Base-by-base conservation (phyloP, 345 rosid species). In the Moricandia arvensis region DNA sequence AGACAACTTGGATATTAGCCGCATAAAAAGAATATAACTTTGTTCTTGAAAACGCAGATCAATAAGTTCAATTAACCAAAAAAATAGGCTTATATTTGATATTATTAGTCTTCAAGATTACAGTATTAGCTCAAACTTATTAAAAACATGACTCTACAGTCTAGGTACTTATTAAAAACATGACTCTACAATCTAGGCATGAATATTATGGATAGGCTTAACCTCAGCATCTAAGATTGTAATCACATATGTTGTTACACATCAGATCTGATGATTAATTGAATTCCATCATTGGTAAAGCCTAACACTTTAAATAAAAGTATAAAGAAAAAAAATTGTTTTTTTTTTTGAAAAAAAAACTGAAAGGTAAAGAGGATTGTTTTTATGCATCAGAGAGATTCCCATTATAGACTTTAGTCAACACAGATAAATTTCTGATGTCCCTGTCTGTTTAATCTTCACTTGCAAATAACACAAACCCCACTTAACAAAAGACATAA, bases 361-460 rank as follows among this genome's bases (percentile, higher is more conserved):
- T n/a, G n/a, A 26, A 66, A 30, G 4, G 6, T 59, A n/a, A 43
- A 5, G 26, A 73, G 71, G 21, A 8, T 16, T 6, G 57, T 69
- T 13, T 69, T 13, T 2, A 43, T 53, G 61, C 85, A 82, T 84
- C 85, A 75, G 85, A 80, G 85, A 84, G 81, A 82, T 80, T 80
- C 80, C 80, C 43, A 71, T 71, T 59, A 57, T n/a, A 78, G 81
- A 72, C 81, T 17, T 27, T 1, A 78, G 63, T 78, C 81, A 78
- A 72, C 77, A 72, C 74, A 60, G 79, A 62, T 38, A 74, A 21
- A 74, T 76, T 82, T 59, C 97, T 85, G 94, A 87, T 91, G 91
- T 91, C 94, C 90, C 94, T 87, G 95, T 91, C 96, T 89, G 49
- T 78, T 83, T 75, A 77, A 81, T 89, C 90, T 62, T 88, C 91